These are phyloP conservation scores for Murraya paniculata DNA, from an alignment of 345 rosid genomes.

Conservation along the genomic window DNA sequence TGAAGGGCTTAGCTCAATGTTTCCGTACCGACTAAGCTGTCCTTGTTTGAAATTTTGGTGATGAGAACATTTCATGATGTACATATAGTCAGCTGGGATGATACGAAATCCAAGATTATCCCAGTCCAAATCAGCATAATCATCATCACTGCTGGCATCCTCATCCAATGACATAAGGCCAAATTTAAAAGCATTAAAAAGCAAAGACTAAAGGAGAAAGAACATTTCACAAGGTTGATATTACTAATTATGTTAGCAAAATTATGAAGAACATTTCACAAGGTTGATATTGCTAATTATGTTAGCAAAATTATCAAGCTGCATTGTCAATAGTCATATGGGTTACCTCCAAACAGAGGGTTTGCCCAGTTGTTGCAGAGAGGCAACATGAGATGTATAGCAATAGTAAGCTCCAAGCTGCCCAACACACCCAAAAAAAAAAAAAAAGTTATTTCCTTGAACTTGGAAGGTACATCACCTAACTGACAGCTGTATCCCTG, in stretches of 20 bases:
- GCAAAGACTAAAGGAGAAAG: background rate
- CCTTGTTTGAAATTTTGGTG: slow-evolving; percentile 50
- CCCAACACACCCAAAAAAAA: background rate
- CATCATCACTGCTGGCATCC: slow-evolving; percentile 36
- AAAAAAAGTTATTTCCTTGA: too few relatives aligned
- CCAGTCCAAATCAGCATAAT: slow-evolving; percentile 76
- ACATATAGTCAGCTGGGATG: slow-evolving; percentile 74
- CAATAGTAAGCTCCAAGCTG: slow-evolving; percentile 30
- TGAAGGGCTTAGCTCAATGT: slow-evolving; percentile 70
- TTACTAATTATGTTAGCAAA: background rate
- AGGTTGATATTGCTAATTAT: background rate
- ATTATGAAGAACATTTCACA: background rate
- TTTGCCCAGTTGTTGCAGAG: slow-evolving; percentile 22
- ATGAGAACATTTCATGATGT: slow-evolving; percentile 49
- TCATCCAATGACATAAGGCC: background rate
- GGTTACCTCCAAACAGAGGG: slow-evolving; percentile 29
- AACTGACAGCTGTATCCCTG: too few relatives aligned
- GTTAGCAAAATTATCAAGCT: background rate
- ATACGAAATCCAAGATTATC: slow-evolving; percentile 76
- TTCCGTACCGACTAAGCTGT: slow-evolving; percentile 46
- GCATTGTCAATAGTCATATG: background rate
- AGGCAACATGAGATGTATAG: slow-evolving; percentile 32
- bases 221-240: background rate
- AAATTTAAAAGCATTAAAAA: background rate
- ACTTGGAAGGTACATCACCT: too few relatives aligned